Base-by-base conservation (phyloP, 2,329 filamentous ascomycete species). In the Apiospora saccharicola region DNA sequence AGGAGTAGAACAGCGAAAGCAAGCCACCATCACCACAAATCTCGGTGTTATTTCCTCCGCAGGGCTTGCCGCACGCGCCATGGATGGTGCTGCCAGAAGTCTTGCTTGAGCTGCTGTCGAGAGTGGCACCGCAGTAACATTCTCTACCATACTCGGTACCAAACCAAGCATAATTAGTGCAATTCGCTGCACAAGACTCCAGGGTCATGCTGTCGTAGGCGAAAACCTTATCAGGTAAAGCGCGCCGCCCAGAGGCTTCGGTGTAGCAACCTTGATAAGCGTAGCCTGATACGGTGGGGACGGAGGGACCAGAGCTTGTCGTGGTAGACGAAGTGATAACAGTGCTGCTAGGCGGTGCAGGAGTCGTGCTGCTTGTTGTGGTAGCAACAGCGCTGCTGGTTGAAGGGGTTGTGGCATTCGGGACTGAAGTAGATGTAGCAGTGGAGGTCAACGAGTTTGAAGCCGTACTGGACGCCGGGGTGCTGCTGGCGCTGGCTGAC, bases 131-230 rank as follows among this genome's bases (percentile, higher is more conserved):
- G 73, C 80, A 82, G 71, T 74, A 82, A 72, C 83, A 85, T 74
- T 85, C 80, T 8, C 72, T 72, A 6, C 76, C 77, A 70, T 81
- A 83, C 73, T 84, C 81, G 43, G 81, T 76, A 43, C 82, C 83
- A 68, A 83, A 84, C 73, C 79, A 84, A 53, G 76, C 72, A 73
- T 81, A 84, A 22, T 72, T 76, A 24, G 73, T 73, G 80, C 73
- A 74, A 22, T 70, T 53, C 13, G 47, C 70, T n/a, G 71, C 80
- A 73, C 83, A 85, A 71, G 75, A 78, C 37, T 83, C 80, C 14
- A 85, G 72, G 6, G 83, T 83, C 81, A 84, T 82, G 68, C 72
- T 76, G 37, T 71, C 71, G 41, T 68, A 68, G 73, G 72, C 46
- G 76, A 76, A 69, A 76, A 71, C 16, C 10, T 70, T 64, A 53